Base-by-base conservation (phyloP, 805 yeast species). In the Torulaspora microellipsoides region DNA sequence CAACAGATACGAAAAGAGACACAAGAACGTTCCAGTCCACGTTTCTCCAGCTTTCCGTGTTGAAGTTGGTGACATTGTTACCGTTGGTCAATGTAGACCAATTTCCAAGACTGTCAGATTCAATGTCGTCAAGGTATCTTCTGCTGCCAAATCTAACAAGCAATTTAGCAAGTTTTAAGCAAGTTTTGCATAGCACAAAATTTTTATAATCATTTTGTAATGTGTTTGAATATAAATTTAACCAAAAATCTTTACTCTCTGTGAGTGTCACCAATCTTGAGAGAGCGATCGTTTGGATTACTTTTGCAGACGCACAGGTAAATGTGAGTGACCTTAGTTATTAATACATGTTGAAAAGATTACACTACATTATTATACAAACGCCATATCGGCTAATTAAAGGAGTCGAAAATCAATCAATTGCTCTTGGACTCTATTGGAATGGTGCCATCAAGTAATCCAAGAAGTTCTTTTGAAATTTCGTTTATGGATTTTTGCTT, bases 1-100 rank as follows among this genome's bases (percentile, higher is more conserved):
- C 82, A 93, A 91, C 95, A 90, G 99, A 86, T 93, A 89, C 87
- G 99, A 93, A 82, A 93, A 93, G 87, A 89, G 99, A 82, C 99
- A 93, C 87, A 93, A 93, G 93, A 93, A 93, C 85, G 82, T 93
- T 58, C 95, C 99, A 73, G 99, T 96, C 68, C 99, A 93, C 81
- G 87, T 93, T 69, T 91, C 98, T 61, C 99, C 99, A 78, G 98
- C 98, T 76, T 93, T 93, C 98, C 95, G 99, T 80, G 96, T 91
- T 66, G 78, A 78, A 73, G 98, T 90, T 74, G 99, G 99, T 83
- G 99, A 93, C 72, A 79, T 85, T 61, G 99, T 93, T 68, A 90
- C 96, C 66, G 97, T 93, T 75, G 99, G 99, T 74, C 99, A 93
- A 81, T 93, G 99, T 85, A 91, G 99, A 84, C 99, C 99, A 69